These are phyloP conservation scores for Diplodia sapinea DNA, from an alignment of 2,329 filamentous ascomycete species.

Conservation along the genomic window DNA sequence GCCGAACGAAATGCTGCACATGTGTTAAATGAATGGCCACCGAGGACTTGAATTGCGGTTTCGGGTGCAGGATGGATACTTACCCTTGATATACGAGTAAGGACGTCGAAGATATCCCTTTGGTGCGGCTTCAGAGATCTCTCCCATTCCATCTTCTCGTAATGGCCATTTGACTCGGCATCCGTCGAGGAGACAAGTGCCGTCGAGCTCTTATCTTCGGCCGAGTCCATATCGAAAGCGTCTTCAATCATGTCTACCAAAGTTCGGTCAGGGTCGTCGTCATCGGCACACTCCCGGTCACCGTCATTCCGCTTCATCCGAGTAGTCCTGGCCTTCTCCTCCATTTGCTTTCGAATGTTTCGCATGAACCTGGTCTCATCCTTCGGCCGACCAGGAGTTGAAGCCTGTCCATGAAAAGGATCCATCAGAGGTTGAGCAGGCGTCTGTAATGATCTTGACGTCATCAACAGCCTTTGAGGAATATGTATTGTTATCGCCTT, in stretches of 20 bases:
- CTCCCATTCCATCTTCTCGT: constrained; percentile 49
- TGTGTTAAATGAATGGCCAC: not conserved
- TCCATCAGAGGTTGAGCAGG: constrained; percentile 2
- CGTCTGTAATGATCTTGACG: constrained; percentile 2
- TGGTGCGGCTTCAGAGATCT: constrained; percentile 49
- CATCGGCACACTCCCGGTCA: not conserved
- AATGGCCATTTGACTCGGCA: constrained; percentile 30
- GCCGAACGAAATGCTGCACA: constrained; percentile 49
- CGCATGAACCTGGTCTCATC: constrained; percentile 26
- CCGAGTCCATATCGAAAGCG: constrained; percentile 5
- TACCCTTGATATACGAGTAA: constrained; percentile 46
- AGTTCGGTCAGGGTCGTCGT: constrained; percentile 36
- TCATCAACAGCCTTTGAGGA: constrained; percentile 31
- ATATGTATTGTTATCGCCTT: constrained; percentile 49
- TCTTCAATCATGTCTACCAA: constrained; percentile 37
- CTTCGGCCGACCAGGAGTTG: not conserved
- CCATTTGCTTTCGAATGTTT: constrained; percentile 5
- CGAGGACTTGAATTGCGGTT: not conserved
- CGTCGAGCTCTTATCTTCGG: not conserved
- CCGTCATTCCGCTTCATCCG: not conserved
- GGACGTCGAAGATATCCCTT: constrained; percentile 45
- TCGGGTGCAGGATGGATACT: constrained; percentile 7
- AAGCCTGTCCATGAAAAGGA: constrained; percentile 9
- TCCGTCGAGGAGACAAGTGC: not conserved
- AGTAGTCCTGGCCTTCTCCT: constrained; percentile 20